A percentile compares a stretch with the other conserved stretches of the same genome.
Evolutionary conservation across 2,329 filamentous ascomycete species (phyloP).

Genomic region (Monosporascus sp.): DNA sequence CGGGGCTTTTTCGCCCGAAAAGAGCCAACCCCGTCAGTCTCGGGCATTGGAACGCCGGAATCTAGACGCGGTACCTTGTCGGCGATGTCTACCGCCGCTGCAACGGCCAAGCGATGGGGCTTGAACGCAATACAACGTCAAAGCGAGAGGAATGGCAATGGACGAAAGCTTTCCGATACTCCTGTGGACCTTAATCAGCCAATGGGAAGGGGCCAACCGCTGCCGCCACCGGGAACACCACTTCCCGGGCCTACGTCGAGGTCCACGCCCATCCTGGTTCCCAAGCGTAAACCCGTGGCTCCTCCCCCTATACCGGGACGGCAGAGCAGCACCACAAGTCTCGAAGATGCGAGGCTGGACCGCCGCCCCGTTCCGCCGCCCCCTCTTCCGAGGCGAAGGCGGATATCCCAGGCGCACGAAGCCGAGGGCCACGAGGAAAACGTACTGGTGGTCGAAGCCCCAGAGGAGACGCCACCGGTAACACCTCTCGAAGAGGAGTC

Average conservation of each 20-base stretch:
- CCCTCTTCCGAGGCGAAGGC: conserved; percentile 23
- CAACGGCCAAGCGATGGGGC: conserved; percentile 29
- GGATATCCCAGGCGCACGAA: conserved; percentile 22
- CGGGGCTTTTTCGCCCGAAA: conserved; percentile 23
- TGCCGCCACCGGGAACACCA: conserved; percentile 27
- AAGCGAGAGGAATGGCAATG: conserved; percentile 19
- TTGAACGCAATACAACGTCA: conserved; percentile 26
- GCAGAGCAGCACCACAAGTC: conserved; percentile 15
- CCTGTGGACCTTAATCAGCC: conserved; percentile 26
- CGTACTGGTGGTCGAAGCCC: conserved; percentile 25
- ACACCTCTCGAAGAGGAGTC: conserved; percentile 16
- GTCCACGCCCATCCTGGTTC: conserved; percentile 17
- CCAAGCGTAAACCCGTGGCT: conserved; percentile 23
- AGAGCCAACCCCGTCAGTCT: conserved; percentile 15
- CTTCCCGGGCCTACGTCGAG: conserved; percentile 25
- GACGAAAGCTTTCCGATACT: conserved; percentile 25
- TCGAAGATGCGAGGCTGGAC: conserved; percentile 18
- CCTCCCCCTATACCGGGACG: conserved; percentile 15
- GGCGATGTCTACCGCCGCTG: conserved; percentile 26
- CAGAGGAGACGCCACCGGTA: conserved; percentile 24
- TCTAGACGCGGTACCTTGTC: conserved; percentile 24
- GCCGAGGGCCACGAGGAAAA: conserved; percentile 22
- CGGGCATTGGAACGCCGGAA: conserved; percentile 16
- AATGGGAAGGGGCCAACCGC: conserved; percentile 28
- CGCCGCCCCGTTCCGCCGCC: conserved; percentile 22